Base-by-base conservation (phyloP, 179 eudicot species). In the Heliamphora pulchella region DNA sequence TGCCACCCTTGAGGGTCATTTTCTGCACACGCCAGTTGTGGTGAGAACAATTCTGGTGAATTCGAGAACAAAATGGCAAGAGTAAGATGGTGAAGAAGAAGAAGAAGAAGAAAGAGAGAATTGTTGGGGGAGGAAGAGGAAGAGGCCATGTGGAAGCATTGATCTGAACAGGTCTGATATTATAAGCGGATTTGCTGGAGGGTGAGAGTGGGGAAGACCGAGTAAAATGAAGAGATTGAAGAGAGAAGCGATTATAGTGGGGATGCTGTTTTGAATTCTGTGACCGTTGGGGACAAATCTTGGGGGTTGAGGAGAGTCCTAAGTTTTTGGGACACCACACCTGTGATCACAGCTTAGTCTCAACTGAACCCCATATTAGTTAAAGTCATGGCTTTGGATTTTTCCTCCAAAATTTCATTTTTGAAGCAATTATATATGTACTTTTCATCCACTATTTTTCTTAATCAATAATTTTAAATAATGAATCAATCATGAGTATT, bases 1-100 rank as follows among this genome's bases (percentile, higher is more conserved):
- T 87, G 82, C 96, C 91, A 55, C 97, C 91, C 82, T 91, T 92
- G 11, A 94, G 89, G 89, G 98, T 94, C 98, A 94, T 92, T 44
- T 74, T 79, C 15, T 13, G 22, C 6, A n/a, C n/a, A n/a, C n/a
- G n/a, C n/a, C n/a, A n/a, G n/a, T n/a, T 3, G 43, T 6, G 75
- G 51, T 9, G 53, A 18, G 4, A 50, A 8, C 15, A 55, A 41
- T 76, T 43, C 67, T 5, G 44, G 43, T 20, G 22, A 3, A 13
- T 2, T 6, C 11, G 57, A 48, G 15, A 9, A n/a, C 11, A 48
- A 46, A 66, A 65, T 6, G 64, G 43, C 4, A 2, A 59, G 18
- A n/a, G 22, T 53, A 54, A 55, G 75, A 57, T 20, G 62, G 48
- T 69, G 66, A 47, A 10, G 15, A 44, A 31, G 50, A 54, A 61